These are phyloP conservation scores for Rhododendron griersonianum DNA, from an alignment of 148 eudicot species.

Conservation along the genomic window DNA sequence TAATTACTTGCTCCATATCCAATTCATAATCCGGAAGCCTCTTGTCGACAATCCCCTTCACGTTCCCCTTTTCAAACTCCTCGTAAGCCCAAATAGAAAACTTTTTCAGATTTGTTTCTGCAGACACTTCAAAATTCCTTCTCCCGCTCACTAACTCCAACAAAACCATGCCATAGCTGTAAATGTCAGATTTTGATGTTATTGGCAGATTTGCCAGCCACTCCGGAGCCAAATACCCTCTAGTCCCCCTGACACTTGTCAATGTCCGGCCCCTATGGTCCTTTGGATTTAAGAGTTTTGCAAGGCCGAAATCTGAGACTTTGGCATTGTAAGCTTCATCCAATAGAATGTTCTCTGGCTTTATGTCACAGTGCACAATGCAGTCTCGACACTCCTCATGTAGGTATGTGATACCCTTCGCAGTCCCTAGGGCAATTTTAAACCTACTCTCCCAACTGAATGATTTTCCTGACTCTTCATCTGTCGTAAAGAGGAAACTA, in stretches of 20 bases:
- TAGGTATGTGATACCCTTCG: constrained; percentile 75
- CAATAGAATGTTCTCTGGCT: constrained; percentile 83
- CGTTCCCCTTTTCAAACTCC: constrained; percentile 64
- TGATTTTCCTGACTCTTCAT: constrained; percentile 31
- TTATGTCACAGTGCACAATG: constrained; percentile 80
- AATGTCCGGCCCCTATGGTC: constrained; percentile 63
- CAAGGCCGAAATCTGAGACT: constrained; percentile 89
- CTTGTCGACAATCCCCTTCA: constrained; percentile 42
- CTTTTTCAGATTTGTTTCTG: constrained; percentile 52
- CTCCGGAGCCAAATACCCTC: constrained; percentile 90
- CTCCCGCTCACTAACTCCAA: constrained; percentile 75
- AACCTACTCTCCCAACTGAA: constrained; percentile 64
- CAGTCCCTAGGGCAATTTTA: constrained; percentile 73
- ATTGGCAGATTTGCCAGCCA: constrained; percentile 82
- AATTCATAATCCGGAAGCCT: constrained; percentile 37
- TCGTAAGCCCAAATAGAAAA: constrained; percentile 72
- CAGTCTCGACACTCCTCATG: constrained; percentile 93
- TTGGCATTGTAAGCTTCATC: constrained; percentile 65
- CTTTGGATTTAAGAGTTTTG: constrained; percentile 58
- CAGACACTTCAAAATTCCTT: constrained; percentile 71
- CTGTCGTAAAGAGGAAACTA: constrained; percentile 46
- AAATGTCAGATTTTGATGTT: constrained; percentile 78
- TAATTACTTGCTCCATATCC: constrained; percentile 54
- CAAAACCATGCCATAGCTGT: constrained; percentile 80
- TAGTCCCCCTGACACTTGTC: constrained; percentile 72